A percentile compares a stretch with the other conserved stretches of the same genome.
These are phyloP conservation scores for Erucastrum elatum DNA, from an alignment of 345 rosid genomes.

Conservation along the genomic window DNA sequence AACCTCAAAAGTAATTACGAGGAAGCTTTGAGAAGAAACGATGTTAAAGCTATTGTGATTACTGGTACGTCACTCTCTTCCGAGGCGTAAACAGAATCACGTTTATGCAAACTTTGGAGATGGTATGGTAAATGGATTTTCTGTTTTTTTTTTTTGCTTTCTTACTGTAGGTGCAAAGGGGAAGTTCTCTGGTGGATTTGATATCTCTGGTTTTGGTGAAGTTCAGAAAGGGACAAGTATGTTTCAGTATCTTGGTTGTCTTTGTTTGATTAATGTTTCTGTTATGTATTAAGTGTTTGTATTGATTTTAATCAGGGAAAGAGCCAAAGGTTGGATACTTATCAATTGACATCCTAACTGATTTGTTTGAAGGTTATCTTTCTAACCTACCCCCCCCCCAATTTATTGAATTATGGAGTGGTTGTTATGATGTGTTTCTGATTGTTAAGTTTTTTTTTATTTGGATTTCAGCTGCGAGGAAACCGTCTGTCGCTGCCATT, in stretches of 20 bases:
- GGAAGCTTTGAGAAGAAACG: constrained; percentile 71
- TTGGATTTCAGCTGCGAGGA: constrained; percentile 60
- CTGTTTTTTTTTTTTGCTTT: neutral
- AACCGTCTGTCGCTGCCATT: constrained; percentile 98
- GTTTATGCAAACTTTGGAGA: neutral
- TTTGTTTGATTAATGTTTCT: neutral
- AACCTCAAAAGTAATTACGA: constrained; percentile 77
- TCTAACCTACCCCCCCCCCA: neutral
- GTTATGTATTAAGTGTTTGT: constrained; percentile 1
- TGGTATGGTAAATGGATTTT: neutral
- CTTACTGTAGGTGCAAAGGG: constrained; percentile 72
- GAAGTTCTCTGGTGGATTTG: constrained; percentile 96
- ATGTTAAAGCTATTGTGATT: constrained; percentile 93
- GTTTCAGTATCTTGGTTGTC: constrained; percentile 3
- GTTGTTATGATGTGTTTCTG: constrained; percentile 15
- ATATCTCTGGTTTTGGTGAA: constrained; percentile 69
- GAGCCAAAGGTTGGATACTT: constrained; percentile 62
- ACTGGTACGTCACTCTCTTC: constrained; percentile 53
- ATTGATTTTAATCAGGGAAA: constrained; percentile 46
- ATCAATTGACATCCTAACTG: constrained; percentile 63
- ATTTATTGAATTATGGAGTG: neutral
- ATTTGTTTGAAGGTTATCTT: constrained; percentile 74
- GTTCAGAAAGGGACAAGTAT: constrained; percentile 62
- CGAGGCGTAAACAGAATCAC: neutral
- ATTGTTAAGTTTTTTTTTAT: neutral